Base-by-base conservation (phyloP, 2,329 filamentous ascomycete species). In the Alternaria ethzedia region DNA sequence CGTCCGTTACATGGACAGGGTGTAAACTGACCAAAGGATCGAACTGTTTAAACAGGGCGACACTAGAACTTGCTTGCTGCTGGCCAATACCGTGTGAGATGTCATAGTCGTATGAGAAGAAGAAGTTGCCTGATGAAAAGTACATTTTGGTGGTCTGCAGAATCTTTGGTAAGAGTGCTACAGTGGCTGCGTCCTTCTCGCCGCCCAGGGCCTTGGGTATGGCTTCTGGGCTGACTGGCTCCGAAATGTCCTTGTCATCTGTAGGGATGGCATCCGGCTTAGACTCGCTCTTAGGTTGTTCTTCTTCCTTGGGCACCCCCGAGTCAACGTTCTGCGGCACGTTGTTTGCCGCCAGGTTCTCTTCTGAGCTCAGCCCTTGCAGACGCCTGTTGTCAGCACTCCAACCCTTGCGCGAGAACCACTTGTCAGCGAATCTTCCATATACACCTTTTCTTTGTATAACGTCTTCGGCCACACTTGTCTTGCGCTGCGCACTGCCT, bases 21-120 rank as follows among this genome's bases (percentile, higher is more conserved):
- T 8, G 8, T n/a, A 11, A 32, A 71, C 80, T 72, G 78, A 88
- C 86, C 78, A 89, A 80, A 30, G 88, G 86, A 77, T 97, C 93
- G 21, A 90, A 93, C 61, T 88, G 85, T 66, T 88, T 88, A 77
- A 93, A 87, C 5, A 97, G 82, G 6, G 94, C 90, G 5, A 87
- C 70, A 49, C 86, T 85, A 13, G 82, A 80, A 23, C 73, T 79
- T 30, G 76, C 72, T 8, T 78, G 78, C 70, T 83, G 80, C 41
- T 78, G 77, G 56, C 79, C 78, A 64, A 87, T 78, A 58, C 87
- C 89, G 59, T 90, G 87, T 1, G 96, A 98, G 54, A 99, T 87
- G 77, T 99, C 94, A 76, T 95, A 87, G 68, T 99, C 96, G 78
- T 99, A 97, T 0, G 94, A 94, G 79, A 95, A 99, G 83, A 91